Evolutionary conservation across 192 early-diverging fungal species (phyloP).

Genomic region (Irineochytrium annulatum): DNA sequence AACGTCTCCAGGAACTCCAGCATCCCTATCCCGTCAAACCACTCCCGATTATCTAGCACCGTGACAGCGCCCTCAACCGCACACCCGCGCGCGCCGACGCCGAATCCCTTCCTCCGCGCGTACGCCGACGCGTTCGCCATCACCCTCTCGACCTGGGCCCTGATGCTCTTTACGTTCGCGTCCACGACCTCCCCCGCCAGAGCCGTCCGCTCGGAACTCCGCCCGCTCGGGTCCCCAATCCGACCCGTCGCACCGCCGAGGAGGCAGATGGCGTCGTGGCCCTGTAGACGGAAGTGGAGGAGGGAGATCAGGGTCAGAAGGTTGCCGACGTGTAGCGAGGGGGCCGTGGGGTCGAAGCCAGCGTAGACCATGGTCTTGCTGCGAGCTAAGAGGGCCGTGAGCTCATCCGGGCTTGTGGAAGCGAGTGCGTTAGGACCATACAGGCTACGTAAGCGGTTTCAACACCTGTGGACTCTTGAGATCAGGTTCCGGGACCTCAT

Average conservation of each 20-base stretch:
- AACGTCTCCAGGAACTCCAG: conserved; percentile 73
- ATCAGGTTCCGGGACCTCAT: too few relatives aligned
- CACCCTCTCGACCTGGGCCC: conserved; percentile 66
- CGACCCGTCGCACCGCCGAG: conserved; percentile 89
- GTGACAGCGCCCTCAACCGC: conserved; percentile 9
- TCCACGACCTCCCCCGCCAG: conserved; percentile 54
- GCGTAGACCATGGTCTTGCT: conserved; percentile 59
- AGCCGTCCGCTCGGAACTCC: conserved; percentile 71
- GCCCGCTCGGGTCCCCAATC: conserved; percentile 92
- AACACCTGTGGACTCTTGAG: too few relatives aligned
- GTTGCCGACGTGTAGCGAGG: conserved; percentile 87
- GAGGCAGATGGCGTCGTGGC: conserved; percentile 78
- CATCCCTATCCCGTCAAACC: conserved; percentile 70
- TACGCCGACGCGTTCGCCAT: conserved; percentile 43
- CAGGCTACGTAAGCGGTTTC: too few relatives aligned
- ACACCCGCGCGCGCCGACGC: conserved; percentile 15
- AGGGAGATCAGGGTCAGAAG: conserved; percentile 78
- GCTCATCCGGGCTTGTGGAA: not conserved
- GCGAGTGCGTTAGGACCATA: not conserved
- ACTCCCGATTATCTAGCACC: conserved; percentile 77
- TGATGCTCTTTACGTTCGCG: conserved; percentile 64
- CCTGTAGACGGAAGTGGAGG: conserved; percentile 78
- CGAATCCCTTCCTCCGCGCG: conserved; percentile 57
- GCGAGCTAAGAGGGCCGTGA: conserved; percentile 5
- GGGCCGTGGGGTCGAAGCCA: conserved; percentile 92